These are phyloP conservation scores for Saccharomycopsis amapae DNA, from an alignment of 805 yeast genomes.

Conservation along the genomic window DNA sequence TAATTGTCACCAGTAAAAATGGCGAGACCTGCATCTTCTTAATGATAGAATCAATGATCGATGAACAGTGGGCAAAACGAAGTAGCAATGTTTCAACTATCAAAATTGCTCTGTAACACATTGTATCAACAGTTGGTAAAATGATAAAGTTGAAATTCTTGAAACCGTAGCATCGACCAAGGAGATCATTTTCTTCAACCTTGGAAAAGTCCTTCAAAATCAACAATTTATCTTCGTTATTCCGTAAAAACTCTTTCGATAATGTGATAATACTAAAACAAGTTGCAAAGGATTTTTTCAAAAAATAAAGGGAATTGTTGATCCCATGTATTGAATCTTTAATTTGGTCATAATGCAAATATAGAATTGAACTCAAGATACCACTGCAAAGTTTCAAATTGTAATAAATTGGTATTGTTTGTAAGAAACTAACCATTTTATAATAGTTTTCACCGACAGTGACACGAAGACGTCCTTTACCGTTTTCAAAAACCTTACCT, in stretches of 20 bases:
- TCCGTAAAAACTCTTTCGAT: constrained; percentile 11
- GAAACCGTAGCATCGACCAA: constrained; percentile 11
- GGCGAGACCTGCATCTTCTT: constrained; percentile 1
- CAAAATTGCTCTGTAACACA: constrained; percentile 9
- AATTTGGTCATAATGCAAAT: constrained; percentile 10
- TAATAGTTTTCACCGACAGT: constrained; percentile 7
- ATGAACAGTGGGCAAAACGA: constrained; percentile 10
- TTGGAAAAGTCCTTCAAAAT: constrained; percentile 4
- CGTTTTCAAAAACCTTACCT: background rate
- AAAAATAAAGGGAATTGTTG: constrained; percentile 9
- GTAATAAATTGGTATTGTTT: constrained; percentile 1
- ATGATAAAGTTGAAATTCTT: constrained; percentile 16
- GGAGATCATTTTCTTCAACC: constrained; percentile 1
- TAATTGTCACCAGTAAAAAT: constrained; percentile 12
- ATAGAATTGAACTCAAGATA: constrained; percentile 6
- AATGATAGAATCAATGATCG: constrained; percentile 8
- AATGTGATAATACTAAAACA: constrained; percentile 9
- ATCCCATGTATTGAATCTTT: constrained; percentile 5
- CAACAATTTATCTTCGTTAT: constrained; percentile 9
- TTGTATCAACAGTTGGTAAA: constrained; percentile 15
- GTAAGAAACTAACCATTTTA: constrained; percentile 6
- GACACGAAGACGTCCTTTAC: background rate
- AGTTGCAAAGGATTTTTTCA: constrained; percentile 7
- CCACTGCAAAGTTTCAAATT: constrained; percentile 6
- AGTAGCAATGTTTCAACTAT: constrained; percentile 9